Evolutionary conservation across 371 early-diverging fungal species (phyloP).

Genomic region (Dichotomocladium elegans): DNA sequence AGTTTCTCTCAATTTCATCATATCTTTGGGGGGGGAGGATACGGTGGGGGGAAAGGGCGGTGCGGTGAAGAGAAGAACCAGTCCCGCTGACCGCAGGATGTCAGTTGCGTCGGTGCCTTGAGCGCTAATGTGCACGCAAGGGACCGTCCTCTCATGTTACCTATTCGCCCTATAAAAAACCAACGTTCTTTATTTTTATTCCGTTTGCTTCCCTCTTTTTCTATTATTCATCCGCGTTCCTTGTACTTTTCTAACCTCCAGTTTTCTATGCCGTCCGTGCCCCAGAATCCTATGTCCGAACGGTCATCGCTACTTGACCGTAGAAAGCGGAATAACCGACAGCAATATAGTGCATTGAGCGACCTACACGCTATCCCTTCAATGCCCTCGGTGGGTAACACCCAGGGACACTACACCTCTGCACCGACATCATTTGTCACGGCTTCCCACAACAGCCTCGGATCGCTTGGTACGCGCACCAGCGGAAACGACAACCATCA

Average conservation of each 20-base stretch:
- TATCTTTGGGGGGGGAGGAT: neutral
- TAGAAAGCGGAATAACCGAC: conserved; percentile 14
- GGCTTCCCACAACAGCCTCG: conserved; percentile 7
- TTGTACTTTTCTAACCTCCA: neutral
- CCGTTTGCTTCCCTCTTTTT: neutral
- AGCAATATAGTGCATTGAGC: conserved; percentile 11
- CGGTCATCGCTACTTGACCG: conserved; percentile 24
- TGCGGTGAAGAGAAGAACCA: no score
- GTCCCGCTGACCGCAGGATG: conserved; percentile 1
- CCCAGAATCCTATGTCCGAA: conserved; percentile 12
- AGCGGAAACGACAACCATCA: conserved; percentile 2
- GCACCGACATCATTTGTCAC: conserved; percentile 16
- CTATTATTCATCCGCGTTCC: neutral
- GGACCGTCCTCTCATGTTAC: no score
- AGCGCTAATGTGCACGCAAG: no score
- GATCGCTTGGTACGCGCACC: neutral
- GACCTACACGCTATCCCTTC: conserved; percentile 9
- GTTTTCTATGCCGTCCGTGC: neutral
- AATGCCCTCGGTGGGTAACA: conserved; percentile 1
- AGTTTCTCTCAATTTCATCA: conserved; percentile 4
- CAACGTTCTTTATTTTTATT: neutral
- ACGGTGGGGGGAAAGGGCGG: no score
- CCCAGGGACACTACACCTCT: conserved; percentile 6
- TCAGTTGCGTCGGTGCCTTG: conserved; percentile 1
- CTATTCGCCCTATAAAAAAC: no score